Percentiles rank a stretch among this genome's conserved stretches.
phyloP scores from a whole-genome alignment of 2,329 filamentous ascomycete species.

The Exophiala sp. region DNA sequence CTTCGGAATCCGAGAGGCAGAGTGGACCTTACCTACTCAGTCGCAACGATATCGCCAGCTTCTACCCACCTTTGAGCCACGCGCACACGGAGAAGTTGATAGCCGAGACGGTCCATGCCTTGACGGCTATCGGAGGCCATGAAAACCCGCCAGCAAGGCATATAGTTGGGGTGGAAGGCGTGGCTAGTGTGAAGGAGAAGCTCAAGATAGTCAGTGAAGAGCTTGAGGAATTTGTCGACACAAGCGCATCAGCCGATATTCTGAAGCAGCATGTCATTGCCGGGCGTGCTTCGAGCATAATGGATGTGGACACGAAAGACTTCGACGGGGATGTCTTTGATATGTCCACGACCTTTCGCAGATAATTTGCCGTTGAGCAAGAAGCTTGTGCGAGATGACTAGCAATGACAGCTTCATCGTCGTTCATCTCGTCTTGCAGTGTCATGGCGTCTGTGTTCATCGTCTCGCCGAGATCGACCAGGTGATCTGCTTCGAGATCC shows the following conservation, averaged over 20 bases:
- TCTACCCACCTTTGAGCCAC: slow-evolving; percentile 71
- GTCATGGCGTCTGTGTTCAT: slow-evolving; percentile 4
- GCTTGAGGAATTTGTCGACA: slow-evolving; percentile 90
- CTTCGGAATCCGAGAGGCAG: slow-evolving; percentile 25
- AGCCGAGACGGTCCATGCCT: slow-evolving; percentile 82
- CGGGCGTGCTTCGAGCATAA: slow-evolving; percentile 12
- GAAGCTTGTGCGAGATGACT: neutral
- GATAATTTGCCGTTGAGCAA: neutral
- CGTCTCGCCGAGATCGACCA: slow-evolving; percentile 1
- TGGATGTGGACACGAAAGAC: slow-evolving; percentile 19
- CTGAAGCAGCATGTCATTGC: slow-evolving; percentile 7
- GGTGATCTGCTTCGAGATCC: slow-evolving; percentile 12
- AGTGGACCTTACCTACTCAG: slow-evolving; percentile 27
- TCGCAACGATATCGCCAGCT: slow-evolving; percentile 52
- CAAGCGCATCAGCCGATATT: slow-evolving; percentile 76
- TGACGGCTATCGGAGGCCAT: slow-evolving; percentile 89
- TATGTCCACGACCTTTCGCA: slow-evolving; percentile 6
- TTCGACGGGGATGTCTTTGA: slow-evolving; percentile 19
- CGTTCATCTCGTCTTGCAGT: slow-evolving; percentile 10
- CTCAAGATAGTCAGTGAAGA: slow-evolving; percentile 95
- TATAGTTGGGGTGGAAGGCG: slow-evolving; percentile 87
- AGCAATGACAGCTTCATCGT: neutral
- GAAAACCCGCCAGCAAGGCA: slow-evolving; percentile 93
- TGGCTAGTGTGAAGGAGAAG: slow-evolving; percentile 88
- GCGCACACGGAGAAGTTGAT: slow-evolving; percentile 70